Percentiles rank a stretch among this genome's conserved stretches.
Evolutionary conservation across 352 stramenopile species (phyloP).

Genomic region (Globisporangium viniferum): DNA sequence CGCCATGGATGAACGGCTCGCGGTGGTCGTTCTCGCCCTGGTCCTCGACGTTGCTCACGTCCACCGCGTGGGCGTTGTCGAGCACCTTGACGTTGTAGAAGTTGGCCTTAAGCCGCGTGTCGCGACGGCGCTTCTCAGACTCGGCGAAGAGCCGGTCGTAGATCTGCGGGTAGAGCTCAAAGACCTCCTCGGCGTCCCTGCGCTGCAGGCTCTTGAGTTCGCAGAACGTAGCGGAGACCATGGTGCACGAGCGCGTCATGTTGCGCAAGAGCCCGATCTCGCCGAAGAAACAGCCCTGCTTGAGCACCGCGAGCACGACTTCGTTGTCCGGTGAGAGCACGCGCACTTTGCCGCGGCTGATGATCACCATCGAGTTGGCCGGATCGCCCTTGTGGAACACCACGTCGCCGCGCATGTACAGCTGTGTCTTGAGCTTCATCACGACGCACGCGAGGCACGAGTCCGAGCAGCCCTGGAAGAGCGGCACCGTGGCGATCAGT

Average conservation of each 20-base stretch:
- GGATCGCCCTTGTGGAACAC: constrained; percentile 61
- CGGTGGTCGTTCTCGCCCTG: constrained; percentile 23
- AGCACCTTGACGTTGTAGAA: constrained; percentile 63
- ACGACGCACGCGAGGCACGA: constrained; percentile 50
- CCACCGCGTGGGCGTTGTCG: constrained; percentile 59
- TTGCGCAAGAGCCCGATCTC: constrained; percentile 57
- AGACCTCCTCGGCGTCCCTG: constrained; percentile 51
- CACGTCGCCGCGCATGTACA: constrained; percentile 60
- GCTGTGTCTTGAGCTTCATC: constrained; percentile 53
- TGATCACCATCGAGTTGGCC: constrained; percentile 60
- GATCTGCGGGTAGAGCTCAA: constrained; percentile 57
- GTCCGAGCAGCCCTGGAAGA: constrained; percentile 60
- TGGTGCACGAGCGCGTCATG: constrained; percentile 55
- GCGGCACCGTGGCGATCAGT: constrained; percentile 46
- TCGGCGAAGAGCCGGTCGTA: constrained; percentile 55
- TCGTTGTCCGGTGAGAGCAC: constrained; percentile 55
- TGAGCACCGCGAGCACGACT: constrained; percentile 47
- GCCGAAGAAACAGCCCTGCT: constrained; percentile 62
- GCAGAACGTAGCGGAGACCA: constrained; percentile 56
- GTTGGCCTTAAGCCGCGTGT: constrained; percentile 43
- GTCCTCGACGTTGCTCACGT: constrained; percentile 48
- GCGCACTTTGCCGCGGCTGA: constrained; percentile 60
- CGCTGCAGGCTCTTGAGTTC: constrained; percentile 54
- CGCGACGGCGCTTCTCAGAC: constrained; percentile 43
- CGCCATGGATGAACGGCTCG: constrained; percentile 39